A percentile compares a stretch with the other conserved stretches of the same genome.
These are phyloP conservation scores for Parsonsia alboflavescens DNA, from an alignment of 257 asterid species.

Conservation along the genomic window DNA sequence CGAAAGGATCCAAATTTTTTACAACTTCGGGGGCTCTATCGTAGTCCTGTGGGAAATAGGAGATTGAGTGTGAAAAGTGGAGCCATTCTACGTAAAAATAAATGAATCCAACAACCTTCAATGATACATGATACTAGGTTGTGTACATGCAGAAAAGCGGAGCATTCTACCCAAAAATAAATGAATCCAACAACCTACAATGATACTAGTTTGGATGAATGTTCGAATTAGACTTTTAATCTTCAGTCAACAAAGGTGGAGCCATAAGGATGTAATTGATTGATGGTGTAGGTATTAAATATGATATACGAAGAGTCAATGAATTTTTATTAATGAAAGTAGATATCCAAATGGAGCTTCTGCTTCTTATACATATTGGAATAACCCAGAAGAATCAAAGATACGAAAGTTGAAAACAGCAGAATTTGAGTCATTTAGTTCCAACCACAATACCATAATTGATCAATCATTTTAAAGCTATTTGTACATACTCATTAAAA, in stretches of 20 bases:
- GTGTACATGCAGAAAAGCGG: background rate
- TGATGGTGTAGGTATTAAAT: background rate
- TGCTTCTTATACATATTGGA: background rate
- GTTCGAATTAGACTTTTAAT: background rate
- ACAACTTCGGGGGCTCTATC: constrained; percentile 70
- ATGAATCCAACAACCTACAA: background rate
- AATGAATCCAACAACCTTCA: background rate
- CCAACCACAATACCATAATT: background rate
- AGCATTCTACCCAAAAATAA: constrained; percentile 1
- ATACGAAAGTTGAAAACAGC: background rate
- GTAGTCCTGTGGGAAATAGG: constrained; percentile 48
- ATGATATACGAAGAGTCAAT: background rate
- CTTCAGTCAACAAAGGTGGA: background rate
- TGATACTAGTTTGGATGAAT: background rate
- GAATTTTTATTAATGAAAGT: background rate
- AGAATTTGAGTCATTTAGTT: background rate
- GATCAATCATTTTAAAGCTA: background rate
- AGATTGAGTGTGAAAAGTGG: constrained; percentile 3
- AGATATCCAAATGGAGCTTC: background rate
- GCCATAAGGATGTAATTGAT: background rate
- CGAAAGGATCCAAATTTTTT: constrained; percentile 36
- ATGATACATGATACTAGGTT: background rate
- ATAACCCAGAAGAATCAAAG: no score
- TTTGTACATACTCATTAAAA: background rate
- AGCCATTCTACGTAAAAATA: constrained; percentile 1